Conservation (phyloP, 1,284 basidiomycete species). For the Heterobasidion occidentale region DNA sequence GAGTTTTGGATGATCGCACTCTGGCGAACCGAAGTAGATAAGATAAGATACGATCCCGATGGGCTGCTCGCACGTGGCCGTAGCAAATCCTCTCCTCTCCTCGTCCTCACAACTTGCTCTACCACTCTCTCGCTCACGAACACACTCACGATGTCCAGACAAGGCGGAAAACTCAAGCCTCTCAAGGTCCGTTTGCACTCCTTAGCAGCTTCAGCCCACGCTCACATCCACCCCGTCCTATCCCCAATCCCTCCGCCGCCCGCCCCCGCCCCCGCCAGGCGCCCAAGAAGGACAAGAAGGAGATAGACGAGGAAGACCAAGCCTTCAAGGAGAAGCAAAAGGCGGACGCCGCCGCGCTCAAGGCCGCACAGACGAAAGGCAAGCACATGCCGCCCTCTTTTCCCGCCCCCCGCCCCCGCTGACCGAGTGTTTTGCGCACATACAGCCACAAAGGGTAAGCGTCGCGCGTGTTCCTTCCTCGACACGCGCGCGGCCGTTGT, state of each 20-base stretch:
- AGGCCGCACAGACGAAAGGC: constrained; percentile 65
- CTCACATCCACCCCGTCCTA: no score
- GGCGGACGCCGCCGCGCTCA: constrained; percentile 57
- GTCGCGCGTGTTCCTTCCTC: background rate
- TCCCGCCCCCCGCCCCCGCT: background rate
- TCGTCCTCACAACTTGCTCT: no score
- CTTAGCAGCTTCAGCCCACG: background rate
- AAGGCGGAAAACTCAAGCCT: constrained; percentile 77
- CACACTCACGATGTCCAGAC: constrained; percentile 48
- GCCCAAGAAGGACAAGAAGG: constrained; percentile 71
- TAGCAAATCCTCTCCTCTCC: no score
- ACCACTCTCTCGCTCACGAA: no score
- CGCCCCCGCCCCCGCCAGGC: constrained; percentile 32
- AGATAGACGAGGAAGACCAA: constrained; percentile 58
- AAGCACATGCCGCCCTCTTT: constrained; percentile 11
- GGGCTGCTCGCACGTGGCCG: background rate
- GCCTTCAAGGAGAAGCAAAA: constrained; percentile 71
- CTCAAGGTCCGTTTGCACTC: constrained; percentile 37
- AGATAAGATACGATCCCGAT: background rate
- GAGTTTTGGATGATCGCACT: no score
- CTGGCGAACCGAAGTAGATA: background rate
- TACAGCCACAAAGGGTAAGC: background rate
- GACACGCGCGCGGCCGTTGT: no score
- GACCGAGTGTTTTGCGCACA: background rate
- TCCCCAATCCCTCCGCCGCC: background rate